phyloP scores from a whole-genome alignment of 257 asterid species.

The Fraxinus excelsior region DNA sequence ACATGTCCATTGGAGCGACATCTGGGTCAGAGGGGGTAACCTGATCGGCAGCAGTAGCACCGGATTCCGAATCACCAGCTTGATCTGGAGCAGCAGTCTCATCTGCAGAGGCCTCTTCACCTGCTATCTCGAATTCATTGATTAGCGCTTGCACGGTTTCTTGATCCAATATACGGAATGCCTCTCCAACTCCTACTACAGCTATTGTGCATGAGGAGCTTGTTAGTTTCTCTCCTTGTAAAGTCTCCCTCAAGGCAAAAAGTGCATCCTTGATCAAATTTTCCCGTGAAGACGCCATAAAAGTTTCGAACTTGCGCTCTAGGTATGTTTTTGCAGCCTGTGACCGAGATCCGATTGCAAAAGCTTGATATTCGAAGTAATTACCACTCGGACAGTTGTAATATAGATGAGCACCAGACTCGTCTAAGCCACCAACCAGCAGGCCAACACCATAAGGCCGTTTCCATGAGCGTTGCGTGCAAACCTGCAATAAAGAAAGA shows the following conservation, averaged over 20 bases:
- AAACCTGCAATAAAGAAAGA: constrained; percentile 43
- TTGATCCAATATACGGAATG: constrained; percentile 56
- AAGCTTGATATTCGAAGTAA: constrained; percentile 75
- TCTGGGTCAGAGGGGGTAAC: constrained; percentile 40
- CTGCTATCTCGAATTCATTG: constrained; percentile 57
- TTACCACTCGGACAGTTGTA: constrained; percentile 75
- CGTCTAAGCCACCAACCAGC: constrained; percentile 69
- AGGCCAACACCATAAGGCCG: constrained; percentile 72
- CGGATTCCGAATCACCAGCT: constrained; percentile 38
- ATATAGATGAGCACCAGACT: constrained; percentile 72
- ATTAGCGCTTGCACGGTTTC: constrained; percentile 53
- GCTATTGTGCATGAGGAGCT: constrained; percentile 61
- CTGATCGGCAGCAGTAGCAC: constrained; percentile 32
- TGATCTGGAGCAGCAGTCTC: constrained; percentile 39
- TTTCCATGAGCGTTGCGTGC: constrained; percentile 74
- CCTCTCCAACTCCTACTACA: constrained; percentile 59
- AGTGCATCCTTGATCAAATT: constrained; percentile 63
- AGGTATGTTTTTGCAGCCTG: constrained; percentile 78
- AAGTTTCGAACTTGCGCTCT: constrained; percentile 57
- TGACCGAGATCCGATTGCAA: constrained; percentile 72
- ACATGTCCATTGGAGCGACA: constrained; percentile 63
- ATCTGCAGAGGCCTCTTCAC: constrained; percentile 50
- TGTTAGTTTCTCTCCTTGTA: constrained; percentile 67
- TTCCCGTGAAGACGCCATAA: constrained; percentile 52
- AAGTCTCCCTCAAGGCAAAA: constrained; percentile 66